Evolutionary conservation across 2,329 filamentous ascomycete genomes (phyloP), one percentile per base, ranked within the genome.

Genomic region (Trichoderma sp.): DNA sequence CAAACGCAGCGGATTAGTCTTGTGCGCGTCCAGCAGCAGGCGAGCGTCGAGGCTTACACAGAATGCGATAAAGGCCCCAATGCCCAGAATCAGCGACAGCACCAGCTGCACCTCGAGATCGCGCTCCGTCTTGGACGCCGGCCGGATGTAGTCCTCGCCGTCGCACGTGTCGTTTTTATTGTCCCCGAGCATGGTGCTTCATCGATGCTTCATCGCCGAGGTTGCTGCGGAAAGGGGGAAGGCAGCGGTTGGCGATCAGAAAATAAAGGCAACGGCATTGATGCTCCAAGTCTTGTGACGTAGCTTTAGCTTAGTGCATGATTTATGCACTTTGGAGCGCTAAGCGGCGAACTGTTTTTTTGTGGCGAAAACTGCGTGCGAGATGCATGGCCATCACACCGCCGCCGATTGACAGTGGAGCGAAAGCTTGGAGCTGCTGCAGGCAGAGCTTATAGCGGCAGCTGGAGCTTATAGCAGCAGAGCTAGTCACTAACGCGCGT

Each of bases 41-140:
- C 16, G 39, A 10, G 5, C 1, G 4, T 3, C 7, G 13, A 43
- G 14, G 14, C 39, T 74, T 82, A 92, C 89, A 77, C 92, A 96
- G 74, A 97, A 97, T 24, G 88, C 83, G 37, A 94, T 71, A 75
- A 96, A 93, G 37, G 92, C 91, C 6, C 85, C 83, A 54, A 91
- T 72, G 37, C 93, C 93, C 43, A 96, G 83, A 5, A 85, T 81
- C 52, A 92, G 77, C 8, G 93, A 95, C 74, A 96, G 84, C 69
- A 89, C 85, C 63, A 94, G 85, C 81, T 96, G 93, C 66, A 90
- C 87, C 70, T 81, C 78, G 51, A 85, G 79, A 77, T 88, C 79
- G 73, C 82, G 86, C 30, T 72, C 58, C 21, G 58, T 71, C 34
- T 76, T 71, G 30, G 75, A 69, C 58, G 70, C 55, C 13, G 75